These are phyloP conservation scores for Magnolia changhungtana DNA, from an alignment of 164 flowering plant species.

Conservation along the genomic window DNA sequence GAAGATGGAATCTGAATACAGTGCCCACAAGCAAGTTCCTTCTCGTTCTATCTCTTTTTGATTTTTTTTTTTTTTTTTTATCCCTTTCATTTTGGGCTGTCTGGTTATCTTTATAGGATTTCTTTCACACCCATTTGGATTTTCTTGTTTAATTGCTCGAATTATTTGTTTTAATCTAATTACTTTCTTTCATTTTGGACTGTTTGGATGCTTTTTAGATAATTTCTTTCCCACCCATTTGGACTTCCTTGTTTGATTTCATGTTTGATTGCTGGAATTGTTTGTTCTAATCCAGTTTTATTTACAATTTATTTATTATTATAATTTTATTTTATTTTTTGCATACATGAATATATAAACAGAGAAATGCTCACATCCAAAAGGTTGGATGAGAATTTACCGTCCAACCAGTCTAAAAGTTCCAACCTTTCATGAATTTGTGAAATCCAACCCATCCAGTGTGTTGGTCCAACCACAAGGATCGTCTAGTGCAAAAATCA, in stretches of 20 bases:
- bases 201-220: no score
- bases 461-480: no score
- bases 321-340: neutral
- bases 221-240: neutral
- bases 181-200: no score
- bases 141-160: neutral
- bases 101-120: neutral
- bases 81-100: constrained; percentile 5
- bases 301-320: no score
- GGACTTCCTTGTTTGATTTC: neutral
- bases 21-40: constrained; percentile 68
- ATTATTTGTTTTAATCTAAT: neutral
- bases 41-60: neutral
- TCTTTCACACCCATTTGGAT: constrained; percentile 1
- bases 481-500: no score
- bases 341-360: neutral
- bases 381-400: no score
- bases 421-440: no score
- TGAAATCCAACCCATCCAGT: no score
- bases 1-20: constrained; percentile 48
- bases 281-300: neutral
- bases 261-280: neutral
- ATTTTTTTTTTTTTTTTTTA: no score
- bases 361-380: no score
- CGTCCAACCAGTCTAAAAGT: no score